Conservation (phyloP, 805 yeast species). For the Wickerhamomyces kurtzmanii region DNA sequence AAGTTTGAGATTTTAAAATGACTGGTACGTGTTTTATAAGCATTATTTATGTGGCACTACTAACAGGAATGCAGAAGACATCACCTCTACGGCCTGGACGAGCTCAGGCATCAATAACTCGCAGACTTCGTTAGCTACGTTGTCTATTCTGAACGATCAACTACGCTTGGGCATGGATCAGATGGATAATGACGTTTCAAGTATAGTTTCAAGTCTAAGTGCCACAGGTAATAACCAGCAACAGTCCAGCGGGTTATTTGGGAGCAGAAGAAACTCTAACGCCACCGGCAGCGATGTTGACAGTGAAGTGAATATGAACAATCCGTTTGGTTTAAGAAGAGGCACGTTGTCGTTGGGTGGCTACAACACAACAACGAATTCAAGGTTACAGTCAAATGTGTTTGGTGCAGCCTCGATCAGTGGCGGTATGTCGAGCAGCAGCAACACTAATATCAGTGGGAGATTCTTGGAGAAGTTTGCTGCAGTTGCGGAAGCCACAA, state of each 20-base stretch:
- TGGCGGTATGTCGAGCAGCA: slow-evolving; percentile 28
- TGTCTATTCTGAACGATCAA: too few relatives aligned
- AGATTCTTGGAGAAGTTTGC: slow-evolving; percentile 55
- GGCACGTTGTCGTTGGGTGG: slow-evolving; percentile 35
- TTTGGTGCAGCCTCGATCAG: slow-evolving; percentile 57
- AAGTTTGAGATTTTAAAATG: too few relatives aligned
- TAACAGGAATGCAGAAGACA: too few relatives aligned
- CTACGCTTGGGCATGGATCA: too few relatives aligned
- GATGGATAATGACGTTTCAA: slow-evolving; percentile 17
- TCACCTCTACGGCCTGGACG: too few relatives aligned
- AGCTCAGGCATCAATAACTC: too few relatives aligned
- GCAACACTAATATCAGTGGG: slow-evolving; percentile 16
- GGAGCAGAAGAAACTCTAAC: slow-evolving; percentile 28
- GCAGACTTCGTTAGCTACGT: too few relatives aligned
- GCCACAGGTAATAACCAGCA: slow-evolving; percentile 12
- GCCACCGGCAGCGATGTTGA: slow-evolving; percentile 28
- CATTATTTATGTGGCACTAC: too few relatives aligned
- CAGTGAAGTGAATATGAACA: slow-evolving; percentile 19
- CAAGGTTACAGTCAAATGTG: slow-evolving; percentile 24
- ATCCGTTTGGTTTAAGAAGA: slow-evolving; percentile 34
- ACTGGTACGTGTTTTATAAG: too few relatives aligned
- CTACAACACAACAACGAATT: slow-evolving; percentile 12
- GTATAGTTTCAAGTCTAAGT: slow-evolving; percentile 20
- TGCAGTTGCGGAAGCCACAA: slow-evolving; percentile 58
- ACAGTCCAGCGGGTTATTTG: slow-evolving; percentile 5